These are phyloP conservation scores for Rhizopus arrhizus DNA, from an alignment of 371 early-diverging fungal genomes.

Conservation along the genomic window DNA sequence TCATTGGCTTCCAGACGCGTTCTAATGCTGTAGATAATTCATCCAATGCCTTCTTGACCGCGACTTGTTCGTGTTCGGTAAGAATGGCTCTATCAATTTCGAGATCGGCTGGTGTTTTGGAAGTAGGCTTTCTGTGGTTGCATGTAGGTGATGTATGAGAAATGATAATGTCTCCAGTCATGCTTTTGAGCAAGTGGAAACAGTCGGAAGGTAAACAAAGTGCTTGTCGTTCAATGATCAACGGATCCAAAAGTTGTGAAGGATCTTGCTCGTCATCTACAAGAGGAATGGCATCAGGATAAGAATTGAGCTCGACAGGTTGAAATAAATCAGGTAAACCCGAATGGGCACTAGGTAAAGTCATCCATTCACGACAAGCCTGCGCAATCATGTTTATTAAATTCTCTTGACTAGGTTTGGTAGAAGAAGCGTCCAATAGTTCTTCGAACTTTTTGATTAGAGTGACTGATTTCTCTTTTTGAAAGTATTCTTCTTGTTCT, in stretches of 20 bases:
- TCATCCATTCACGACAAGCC: conserved; percentile 46
- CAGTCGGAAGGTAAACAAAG: conserved; percentile 67
- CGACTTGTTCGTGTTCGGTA: conserved; percentile 59
- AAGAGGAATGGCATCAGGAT: conserved; percentile 60
- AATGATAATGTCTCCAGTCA: conserved; percentile 70
- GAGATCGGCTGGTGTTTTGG: conserved; percentile 70
- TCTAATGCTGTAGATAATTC: conserved; percentile 41
- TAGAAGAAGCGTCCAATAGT: background rate
- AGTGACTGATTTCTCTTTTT: conserved; percentile 16
- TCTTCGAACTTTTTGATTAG: conserved; percentile 19
- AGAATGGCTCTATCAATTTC: conserved; percentile 70
- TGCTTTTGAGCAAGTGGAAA: conserved; percentile 70
- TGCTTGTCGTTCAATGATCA: conserved; percentile 60
- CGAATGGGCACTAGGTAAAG: conserved; percentile 42
- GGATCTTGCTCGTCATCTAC: conserved; percentile 65
- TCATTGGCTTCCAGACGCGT: conserved; percentile 51
- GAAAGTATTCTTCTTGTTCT: conserved; percentile 11
- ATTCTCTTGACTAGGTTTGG: too few relatives aligned
- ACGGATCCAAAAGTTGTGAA: conserved; percentile 61
- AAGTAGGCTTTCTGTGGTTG: conserved; percentile 67
- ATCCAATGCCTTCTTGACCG: conserved; percentile 38
- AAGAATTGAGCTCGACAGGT: conserved; percentile 60
- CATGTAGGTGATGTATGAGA: conserved; percentile 78
- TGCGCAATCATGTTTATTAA: conserved; percentile 19
- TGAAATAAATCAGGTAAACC: conserved; percentile 47